Evolutionary conservation across 2,329 filamentous ascomycete species (phyloP), one percentile per base, ranked within the genome.

Genomic region (Fusarium sp.): DNA sequence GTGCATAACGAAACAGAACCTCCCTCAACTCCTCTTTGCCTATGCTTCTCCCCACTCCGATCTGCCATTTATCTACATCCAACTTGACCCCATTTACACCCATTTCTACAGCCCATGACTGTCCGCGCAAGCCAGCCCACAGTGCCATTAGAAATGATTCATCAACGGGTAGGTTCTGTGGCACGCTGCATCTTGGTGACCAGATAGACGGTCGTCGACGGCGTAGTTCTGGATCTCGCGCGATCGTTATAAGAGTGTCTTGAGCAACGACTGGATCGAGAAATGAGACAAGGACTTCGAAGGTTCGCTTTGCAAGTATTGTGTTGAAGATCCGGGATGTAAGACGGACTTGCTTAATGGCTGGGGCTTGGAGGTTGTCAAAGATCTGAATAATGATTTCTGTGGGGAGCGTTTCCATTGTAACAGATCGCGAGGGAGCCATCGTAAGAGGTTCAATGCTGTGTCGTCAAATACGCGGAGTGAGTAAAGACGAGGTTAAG

Each of bases 131-230:
- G 27, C 78, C 79, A 20, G 73, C 62, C 70, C 75, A 78, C 31
- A 80, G 64, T 11, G 79, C 80, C 35, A 77, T 75, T 17, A 82
- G 71, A 60, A 82, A 82, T 47, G 78, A 78, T 42, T 76, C 72
- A 14, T 76, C 70, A 17, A 82, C 58, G 38, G 75, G 79, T 12
- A 82, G 65, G 18, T 70, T 64, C 18, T 56, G 57, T 7, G 80
- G 80, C 18, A 81, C 79, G 42, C 71, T 69, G 72, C 80, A 81
- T n/a, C 72, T 64, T n/a, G 80, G 80, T 22, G 80, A 82, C 80
- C 80, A 82, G 59, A 82, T 77, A 15, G 77, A 76, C 3, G 63
- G 66, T 11, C 69, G 67, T n/a, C 67, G 70, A 13, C 70, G 71
- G 13, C 80, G 74, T 9, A 45, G 47, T 31, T 68, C 45, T 25